Evolutionary conservation across 108 stramenopile genomes (phyloP), one percentile per base, ranked within the genome.

Genomic region (Fistulifera solaris): DNA sequence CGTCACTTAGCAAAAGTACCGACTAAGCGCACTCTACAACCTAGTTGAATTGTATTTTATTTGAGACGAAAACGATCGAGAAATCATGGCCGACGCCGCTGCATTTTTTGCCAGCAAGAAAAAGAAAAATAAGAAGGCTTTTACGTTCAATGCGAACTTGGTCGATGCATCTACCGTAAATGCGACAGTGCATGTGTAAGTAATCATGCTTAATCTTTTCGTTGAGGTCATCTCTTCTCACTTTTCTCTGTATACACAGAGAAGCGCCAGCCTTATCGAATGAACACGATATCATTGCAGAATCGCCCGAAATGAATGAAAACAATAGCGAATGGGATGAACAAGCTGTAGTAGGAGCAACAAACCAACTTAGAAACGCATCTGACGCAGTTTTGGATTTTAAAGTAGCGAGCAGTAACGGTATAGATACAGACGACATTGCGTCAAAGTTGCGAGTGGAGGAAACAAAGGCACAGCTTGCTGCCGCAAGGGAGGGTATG

Each of bases 41-140:
- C 31, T 8, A 35, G 6, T 35, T 35, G 31, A 35, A 35, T n/a
- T n/a, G n/a, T n/a, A 35, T 6, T 35, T 35, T 8, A 35, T 35
- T 35, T 56, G 47, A 64, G 40, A 0, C 58, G 48, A 45, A 6
- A 45, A 4, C 4, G 6, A 45, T 21, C 44, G 15, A 62, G 19
- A 7, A 46, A 82, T 58, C 63, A 90, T 90, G 86, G 52, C 86
- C 49, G 82, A 87, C 69, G 67, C 83, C 52, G 85, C 80, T 38
- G 85, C 83, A 50, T 93, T 93, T 72, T 89, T 89, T 60, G 85
- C 87, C 11, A 91, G 85, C 65, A 85, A 87, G 61, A 85, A 81
- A 47, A 75, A 72, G 52, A 82, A 76, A 58, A 89, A 87, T 65
- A 79, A 77, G 71, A 78, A 78, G 64, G 79, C 77, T 54, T 87